Percentiles rank a stretch among this genome's conserved stretches.
phyloP scores from a whole-genome alignment of 1,284 basidiomycete genomes.

The Leccinum fallax region DNA sequence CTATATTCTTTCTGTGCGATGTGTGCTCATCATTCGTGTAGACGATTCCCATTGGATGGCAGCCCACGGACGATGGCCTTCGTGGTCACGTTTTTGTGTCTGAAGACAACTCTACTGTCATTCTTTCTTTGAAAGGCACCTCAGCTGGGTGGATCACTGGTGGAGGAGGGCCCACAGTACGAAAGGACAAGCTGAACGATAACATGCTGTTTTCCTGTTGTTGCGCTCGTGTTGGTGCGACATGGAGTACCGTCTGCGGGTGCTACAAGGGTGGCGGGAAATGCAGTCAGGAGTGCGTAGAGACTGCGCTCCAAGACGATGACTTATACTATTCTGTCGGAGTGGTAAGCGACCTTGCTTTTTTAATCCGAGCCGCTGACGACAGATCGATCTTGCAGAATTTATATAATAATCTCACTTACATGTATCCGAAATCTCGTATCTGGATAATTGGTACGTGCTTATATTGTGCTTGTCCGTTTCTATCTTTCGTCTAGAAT shows the following conservation, averaged over 20 bases:
- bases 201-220: conserved; percentile 92
- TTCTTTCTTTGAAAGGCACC: conserved; percentile 93
- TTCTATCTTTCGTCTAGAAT: not conserved
- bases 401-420: conserved; percentile 79
- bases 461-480: not conserved
- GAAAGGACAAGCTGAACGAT: conserved; percentile 84
- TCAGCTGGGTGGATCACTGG: conserved; percentile 78
- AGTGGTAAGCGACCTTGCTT: conserved; percentile 43
- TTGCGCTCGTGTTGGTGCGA: conserved; percentile 84
- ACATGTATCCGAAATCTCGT: conserved; percentile 78
- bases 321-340: conserved; percentile 80
- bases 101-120: conserved; percentile 81
- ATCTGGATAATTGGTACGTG: conserved; percentile 71
- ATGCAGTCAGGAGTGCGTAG: conserved; percentile 77
- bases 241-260: conserved; percentile 85
- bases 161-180: conserved; percentile 63
- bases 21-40: conserved; percentile 9
- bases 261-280: conserved; percentile 71
- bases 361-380: not conserved
- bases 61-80: conserved; percentile 81
- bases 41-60: conserved; percentile 87
- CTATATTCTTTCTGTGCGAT: conserved; percentile 6
- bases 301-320: conserved; percentile 73
- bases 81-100: conserved; percentile 88
- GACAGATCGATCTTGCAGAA: conserved; percentile 43